Conservation (phyloP, 352 stramenopile genomes). For the Phytophthora litchii region DNA sequence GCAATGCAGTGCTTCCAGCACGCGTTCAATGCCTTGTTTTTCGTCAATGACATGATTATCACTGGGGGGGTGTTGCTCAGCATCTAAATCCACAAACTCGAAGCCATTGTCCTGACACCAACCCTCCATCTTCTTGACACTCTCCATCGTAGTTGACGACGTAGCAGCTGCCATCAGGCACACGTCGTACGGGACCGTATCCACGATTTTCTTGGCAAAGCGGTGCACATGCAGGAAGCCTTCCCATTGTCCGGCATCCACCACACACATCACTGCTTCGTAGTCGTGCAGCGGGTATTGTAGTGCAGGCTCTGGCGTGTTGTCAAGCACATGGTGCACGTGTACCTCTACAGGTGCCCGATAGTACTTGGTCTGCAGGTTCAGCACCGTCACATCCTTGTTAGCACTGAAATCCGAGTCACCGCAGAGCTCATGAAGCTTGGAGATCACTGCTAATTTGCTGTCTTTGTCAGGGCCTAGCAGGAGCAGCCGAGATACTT, state of each 20-base stretch:
- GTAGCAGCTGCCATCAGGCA: conserved; percentile 53
- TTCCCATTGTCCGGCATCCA: conserved; percentile 41
- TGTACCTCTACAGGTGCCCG: conserved; percentile 60
- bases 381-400: conserved; percentile 35
- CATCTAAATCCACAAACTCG: conserved; percentile 57
- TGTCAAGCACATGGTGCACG: conserved; percentile 47
- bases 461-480: conserved; percentile 41
- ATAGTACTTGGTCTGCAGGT: conserved; percentile 77
- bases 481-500: conserved; percentile 51
- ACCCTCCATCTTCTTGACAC: conserved; percentile 37
- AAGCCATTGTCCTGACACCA: conserved; percentile 72
- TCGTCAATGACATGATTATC: conserved; percentile 33
- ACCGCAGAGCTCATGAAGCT: conserved; percentile 41
- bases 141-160: conserved; percentile 29
- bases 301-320: conserved; percentile 41
- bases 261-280: conserved; percentile 67
- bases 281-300: conserved; percentile 51
- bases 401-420: conserved; percentile 10
- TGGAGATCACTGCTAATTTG: conserved; percentile 25
- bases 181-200: conserved; percentile 59
- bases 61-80: neutral
- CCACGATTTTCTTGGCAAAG: conserved; percentile 55
- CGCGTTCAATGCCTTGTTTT: conserved; percentile 64
- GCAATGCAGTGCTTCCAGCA: conserved; percentile 78
- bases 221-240: conserved; percentile 52